A percentile compares a stretch with the other conserved stretches of the same genome.
Conservation (phyloP, 352 stramenopile genomes). For the Globisporangium solare region DNA sequence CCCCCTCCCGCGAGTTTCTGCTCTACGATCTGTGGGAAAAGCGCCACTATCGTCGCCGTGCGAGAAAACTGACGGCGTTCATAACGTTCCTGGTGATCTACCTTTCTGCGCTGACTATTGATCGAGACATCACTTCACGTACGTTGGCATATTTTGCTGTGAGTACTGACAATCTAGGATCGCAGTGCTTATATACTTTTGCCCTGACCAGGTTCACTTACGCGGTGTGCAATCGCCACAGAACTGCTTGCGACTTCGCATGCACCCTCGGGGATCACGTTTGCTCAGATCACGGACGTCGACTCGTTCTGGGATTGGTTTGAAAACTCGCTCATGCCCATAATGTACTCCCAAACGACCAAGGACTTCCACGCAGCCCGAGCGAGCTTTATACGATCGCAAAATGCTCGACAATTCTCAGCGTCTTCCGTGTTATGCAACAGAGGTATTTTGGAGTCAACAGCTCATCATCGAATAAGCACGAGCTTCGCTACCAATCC, state of each 20-base stretch:
- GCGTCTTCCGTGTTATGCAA: conserved; percentile 63
- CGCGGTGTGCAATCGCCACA: conserved; percentile 39
- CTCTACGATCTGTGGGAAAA: conserved; percentile 60
- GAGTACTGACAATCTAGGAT: no score
- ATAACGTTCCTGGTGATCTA: conserved; percentile 59
- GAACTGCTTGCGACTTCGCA: conserved; percentile 37
- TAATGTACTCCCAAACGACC: conserved; percentile 34
- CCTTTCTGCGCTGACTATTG: conserved; percentile 40
- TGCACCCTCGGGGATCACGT: conserved; percentile 33
- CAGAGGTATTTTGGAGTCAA: conserved; percentile 45
- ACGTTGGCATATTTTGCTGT: no score
- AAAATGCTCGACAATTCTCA: conserved; percentile 51
- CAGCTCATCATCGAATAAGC: conserved; percentile 29
- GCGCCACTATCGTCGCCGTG: conserved; percentile 54
- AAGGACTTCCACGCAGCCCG: conserved; percentile 9
- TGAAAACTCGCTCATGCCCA: conserved; percentile 40
- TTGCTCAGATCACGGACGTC: conserved; percentile 32
- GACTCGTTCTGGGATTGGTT: conserved; percentile 62
- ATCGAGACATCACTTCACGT: conserved; percentile 65
- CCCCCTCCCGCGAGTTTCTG: conserved; percentile 52
- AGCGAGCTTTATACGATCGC: conserved; percentile 50
- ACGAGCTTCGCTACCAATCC: conserved; percentile 43
- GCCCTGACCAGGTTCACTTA: conserved; percentile 30
- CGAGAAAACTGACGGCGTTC: conserved; percentile 52
- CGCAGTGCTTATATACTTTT: no score